A percentile compares a stretch with the other conserved stretches of the same genome.
Conservation (phyloP, 257 asterid genomes). For the Linderniella brevidens region DNA sequence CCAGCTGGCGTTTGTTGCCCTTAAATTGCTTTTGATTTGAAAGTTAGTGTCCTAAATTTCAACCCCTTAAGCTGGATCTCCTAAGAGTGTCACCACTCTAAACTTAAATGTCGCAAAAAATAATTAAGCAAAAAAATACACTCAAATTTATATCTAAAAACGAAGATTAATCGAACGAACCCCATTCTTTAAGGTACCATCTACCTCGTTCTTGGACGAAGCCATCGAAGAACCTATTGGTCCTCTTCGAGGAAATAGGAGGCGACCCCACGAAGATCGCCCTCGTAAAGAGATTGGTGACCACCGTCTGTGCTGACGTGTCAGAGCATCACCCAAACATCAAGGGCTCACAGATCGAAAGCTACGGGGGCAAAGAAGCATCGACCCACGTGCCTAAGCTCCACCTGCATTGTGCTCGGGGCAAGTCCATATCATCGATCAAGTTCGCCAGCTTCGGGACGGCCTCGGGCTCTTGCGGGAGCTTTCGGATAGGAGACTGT, state of each 20-base stretch:
- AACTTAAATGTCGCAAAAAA: neutral
- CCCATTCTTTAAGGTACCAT: conserved; percentile 51
- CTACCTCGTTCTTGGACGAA: conserved; percentile 82
- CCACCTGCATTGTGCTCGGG: conserved; percentile 51
- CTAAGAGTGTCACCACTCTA: no score
- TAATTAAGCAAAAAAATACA: neutral
- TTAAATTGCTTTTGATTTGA: no score
- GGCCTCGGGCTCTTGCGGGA: conserved; percentile 80
- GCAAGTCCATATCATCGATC: conserved; percentile 59
- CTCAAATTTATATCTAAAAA: neutral
- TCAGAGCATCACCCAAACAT: conserved; percentile 78
- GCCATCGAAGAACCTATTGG: conserved; percentile 60
- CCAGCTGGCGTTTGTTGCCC: no score
- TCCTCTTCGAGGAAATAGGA: conserved; percentile 82
- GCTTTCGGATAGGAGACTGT: conserved; percentile 77
- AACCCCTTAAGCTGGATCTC: no score
- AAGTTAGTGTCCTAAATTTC: no score
- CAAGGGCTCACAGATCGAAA: conserved; percentile 71
- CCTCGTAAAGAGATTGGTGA: conserved; percentile 57
- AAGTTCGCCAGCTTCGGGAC: conserved; percentile 98
- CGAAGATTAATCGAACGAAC: neutral
- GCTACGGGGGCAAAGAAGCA: conserved; percentile 44
- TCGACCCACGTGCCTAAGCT: conserved; percentile 57
- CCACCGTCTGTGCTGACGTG: conserved; percentile 68
- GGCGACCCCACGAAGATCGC: conserved; percentile 72